Base-by-base conservation (phyloP, 768 basidiomycete genomes). In the Collybia sp. region DNA sequence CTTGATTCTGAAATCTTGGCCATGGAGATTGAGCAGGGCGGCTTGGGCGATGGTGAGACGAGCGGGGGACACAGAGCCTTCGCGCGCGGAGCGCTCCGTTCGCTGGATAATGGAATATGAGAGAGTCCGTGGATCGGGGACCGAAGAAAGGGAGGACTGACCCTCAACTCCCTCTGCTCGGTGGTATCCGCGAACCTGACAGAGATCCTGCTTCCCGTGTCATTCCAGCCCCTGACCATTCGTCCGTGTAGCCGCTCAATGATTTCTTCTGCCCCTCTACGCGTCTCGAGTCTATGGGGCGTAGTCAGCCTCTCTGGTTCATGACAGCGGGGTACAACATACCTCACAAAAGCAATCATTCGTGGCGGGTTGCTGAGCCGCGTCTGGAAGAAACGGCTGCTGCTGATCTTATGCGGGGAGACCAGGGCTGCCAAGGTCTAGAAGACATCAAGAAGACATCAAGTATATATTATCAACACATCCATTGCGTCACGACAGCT, bases 261-360 rank as follows among this genome's bases (percentile, higher is more conserved):
- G 44, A 85, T 75, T 46, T 90, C 86, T 55, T 88, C 84, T 2
- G 88, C 88, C 0, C 85, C 87, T 0, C 53, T 25, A 13, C 88
- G 82, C 13, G 76, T 81, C 53, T 90, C 87, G 18, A 91, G 69
- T 40, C 88, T 90, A 54, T 8, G 33, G n/a, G 33, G 11, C 6
- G 41, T 12, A 30, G 34, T 30, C 33, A 16, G 18, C 20, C 10
- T 3, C 15, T 12, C 16, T 42, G 34, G 39, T 40, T 19, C 44
- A 39, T 39, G 33, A 33, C 48, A 31, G 35, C 30, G 16, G 51
- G 43, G 17, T 8, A 48, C 12, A 40, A 60, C 76, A 16, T 52
- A 86, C 88, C 88, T 74, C 35, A 89, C 85, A 54, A 90, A 90
- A 0, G 86, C 88, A 45, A 90, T 89, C 50, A 88, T 85, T 47